A percentile compares a stretch with the other conserved stretches of the same genome.
Evolutionary conservation across 2,329 filamentous ascomycete genomes (phyloP).

Genomic region (Aspergillus eucalypticola): DNA sequence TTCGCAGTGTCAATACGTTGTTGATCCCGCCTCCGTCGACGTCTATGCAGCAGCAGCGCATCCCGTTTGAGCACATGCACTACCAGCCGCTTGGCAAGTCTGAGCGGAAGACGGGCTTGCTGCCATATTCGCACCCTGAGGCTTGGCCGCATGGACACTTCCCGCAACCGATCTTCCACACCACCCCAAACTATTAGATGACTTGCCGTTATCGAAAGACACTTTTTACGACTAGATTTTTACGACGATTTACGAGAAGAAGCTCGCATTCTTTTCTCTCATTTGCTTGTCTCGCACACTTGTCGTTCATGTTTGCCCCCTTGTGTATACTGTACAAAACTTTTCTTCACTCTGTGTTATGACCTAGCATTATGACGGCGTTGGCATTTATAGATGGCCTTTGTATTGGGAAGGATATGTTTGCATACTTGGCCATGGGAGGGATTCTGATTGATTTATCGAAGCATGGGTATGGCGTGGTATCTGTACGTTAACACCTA

Average conservation of each 20-base stretch:
- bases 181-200: constrained; percentile 33
- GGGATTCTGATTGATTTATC: constrained; percentile 8
- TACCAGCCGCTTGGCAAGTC: constrained; percentile 75
- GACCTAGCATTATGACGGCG: constrained; percentile 25
- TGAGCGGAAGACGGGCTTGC: constrained; percentile 65
- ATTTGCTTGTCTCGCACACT: not conserved
- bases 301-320: not conserved
- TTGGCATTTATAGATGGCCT: constrained; percentile 20
- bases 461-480: constrained; percentile 20
- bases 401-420: constrained; percentile 10
- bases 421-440: constrained; percentile 12
- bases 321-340: constrained; percentile 23
- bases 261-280: constrained; percentile 20
- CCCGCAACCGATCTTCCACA: constrained; percentile 32
- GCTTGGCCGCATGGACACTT: constrained; percentile 41
- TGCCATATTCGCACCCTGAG: constrained; percentile 58
- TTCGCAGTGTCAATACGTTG: constrained; percentile 86
- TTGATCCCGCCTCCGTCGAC: constrained; percentile 81
- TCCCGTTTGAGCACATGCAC: constrained; percentile 72
- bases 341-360: constrained; percentile 13
- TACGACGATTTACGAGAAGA: constrained; percentile 30
- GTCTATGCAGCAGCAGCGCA: constrained; percentile 71
- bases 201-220: constrained; percentile 4
- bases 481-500: constrained; percentile 9
- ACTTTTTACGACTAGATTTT: constrained; percentile 28